Percentiles rank a stretch among this genome's conserved stretches.
phyloP scores from a whole-genome alignment of 2,329 filamentous ascomycete genomes.

The Biscogniauxia mediterranea region DNA sequence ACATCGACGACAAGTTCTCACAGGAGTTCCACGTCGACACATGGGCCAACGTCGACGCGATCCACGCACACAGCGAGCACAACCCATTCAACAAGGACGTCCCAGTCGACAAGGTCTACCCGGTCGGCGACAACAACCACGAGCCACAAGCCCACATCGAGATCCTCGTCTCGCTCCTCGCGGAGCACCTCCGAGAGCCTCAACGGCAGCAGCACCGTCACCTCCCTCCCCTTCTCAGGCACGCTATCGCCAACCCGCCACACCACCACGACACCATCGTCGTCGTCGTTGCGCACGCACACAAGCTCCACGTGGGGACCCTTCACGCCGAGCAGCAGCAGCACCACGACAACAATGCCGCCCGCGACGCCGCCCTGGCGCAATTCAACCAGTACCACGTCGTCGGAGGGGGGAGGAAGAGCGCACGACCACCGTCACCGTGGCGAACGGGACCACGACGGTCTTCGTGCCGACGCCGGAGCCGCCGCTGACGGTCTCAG shows the following conservation, averaged over 20 bases:
- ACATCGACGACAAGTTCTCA: neutral
- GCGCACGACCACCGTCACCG: neutral
- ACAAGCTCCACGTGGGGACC: neutral
- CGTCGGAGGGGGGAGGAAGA: no score
- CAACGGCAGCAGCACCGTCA: neutral
- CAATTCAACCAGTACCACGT: no score
- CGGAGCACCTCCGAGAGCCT: neutral
- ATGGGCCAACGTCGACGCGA: neutral
- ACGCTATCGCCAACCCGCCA: neutral
- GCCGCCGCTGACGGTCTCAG: neutral
- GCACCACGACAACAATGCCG: neutral
- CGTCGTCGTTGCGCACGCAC: neutral
- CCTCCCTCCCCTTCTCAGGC: neutral
- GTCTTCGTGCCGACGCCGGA: neutral
- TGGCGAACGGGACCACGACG: neutral
- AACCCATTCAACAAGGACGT: no score
- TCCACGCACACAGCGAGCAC: neutral
- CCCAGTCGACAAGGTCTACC: neutral
- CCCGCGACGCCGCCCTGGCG: no score
- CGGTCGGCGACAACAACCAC: neutral
- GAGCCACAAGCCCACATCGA: neutral
- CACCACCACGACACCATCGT: no score
- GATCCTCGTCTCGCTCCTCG: neutral
- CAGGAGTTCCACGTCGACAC: neutral
- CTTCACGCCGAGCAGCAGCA: neutral